These are phyloP conservation scores for Botrytis pseudocinerea DNA, from an alignment of 2,329 filamentous ascomycete species.

Conservation along the genomic window DNA sequence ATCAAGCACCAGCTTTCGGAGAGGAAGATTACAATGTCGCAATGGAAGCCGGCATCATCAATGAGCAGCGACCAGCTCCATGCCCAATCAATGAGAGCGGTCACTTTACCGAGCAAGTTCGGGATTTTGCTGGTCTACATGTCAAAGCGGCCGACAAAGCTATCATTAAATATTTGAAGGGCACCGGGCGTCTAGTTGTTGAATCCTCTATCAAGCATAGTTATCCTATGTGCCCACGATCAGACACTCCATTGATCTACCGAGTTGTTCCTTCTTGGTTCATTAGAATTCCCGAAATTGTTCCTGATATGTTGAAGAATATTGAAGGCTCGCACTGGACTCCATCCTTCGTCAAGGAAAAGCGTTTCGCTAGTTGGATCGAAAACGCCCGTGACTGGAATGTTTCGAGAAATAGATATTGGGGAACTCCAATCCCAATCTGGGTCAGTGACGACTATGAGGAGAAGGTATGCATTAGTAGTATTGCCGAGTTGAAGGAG, in stretches of 20 bases:
- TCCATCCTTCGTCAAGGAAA: slow-evolving; percentile 85
- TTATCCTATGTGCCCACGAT: slow-evolving; percentile 91
- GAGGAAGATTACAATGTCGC: slow-evolving; percentile 93
- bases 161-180: slow-evolving; percentile 87
- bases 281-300: slow-evolving; percentile 79
- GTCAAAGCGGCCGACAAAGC: slow-evolving; percentile 91
- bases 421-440: slow-evolving; percentile 89
- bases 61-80: slow-evolving; percentile 73
- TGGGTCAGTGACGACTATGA: slow-evolving; percentile 91
- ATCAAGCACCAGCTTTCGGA: slow-evolving; percentile 91
- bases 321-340: slow-evolving; percentile 92
- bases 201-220: slow-evolving; percentile 89
- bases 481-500: slow-evolving; percentile 78
- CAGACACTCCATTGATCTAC: slow-evolving; percentile 93
- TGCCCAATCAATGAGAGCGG: slow-evolving; percentile 88
- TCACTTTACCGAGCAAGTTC: slow-evolving; percentile 73
- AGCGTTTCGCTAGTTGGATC: slow-evolving; percentile 90
- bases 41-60: slow-evolving; percentile 74
- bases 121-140: slow-evolving; percentile 81
- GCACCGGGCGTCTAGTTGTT: slow-evolving; percentile 72
- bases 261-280: slow-evolving; percentile 94
- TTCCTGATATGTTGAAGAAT: slow-evolving; percentile 86
- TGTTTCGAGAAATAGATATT: slow-evolving; percentile 89
- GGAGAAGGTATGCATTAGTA: slow-evolving; percentile 84
- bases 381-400: slow-evolving; percentile 92